Evolutionary conservation across 345 rosid genomes (phyloP).

Genomic region (Brassica cretica): DNA sequence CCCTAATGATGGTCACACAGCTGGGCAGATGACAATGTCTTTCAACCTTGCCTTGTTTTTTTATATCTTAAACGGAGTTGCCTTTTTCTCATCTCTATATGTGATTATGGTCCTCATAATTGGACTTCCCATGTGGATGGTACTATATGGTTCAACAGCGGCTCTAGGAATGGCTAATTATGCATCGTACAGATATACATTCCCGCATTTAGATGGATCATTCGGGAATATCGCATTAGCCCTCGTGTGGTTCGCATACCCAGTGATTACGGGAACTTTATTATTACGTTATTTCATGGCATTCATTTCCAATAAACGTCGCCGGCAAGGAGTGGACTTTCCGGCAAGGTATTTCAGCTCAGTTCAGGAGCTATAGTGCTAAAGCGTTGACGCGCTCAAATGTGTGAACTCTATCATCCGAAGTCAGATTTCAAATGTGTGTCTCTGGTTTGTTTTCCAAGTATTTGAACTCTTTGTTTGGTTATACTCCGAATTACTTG

Average conservation of each 20-base stretch:
- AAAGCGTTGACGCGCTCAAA: not conserved
- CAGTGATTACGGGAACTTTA: not conserved
- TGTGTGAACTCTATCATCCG: not conserved
- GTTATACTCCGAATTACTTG: too few species aligned
- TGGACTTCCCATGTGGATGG: slow-evolving; percentile 30
- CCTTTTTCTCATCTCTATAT: slow-evolving; percentile 27
- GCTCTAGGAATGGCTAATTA: slow-evolving; percentile 7
- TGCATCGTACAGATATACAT: not conserved
- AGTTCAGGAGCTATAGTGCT: not conserved
- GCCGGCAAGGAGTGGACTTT: not conserved
- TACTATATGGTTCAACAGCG: not conserved
- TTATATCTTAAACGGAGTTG: slow-evolving; percentile 18
- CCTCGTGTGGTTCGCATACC: not conserved
- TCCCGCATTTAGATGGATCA: not conserved
- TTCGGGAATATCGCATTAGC: not conserved
- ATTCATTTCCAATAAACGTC: not conserved
- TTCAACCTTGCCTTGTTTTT: not conserved
- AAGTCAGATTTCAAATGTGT: not conserved
- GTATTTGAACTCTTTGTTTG: too few species aligned
- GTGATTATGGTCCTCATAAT: slow-evolving; percentile 26
- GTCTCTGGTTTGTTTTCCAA: not conserved
- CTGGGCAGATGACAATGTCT: slow-evolving; percentile 28
- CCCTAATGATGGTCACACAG: not conserved
- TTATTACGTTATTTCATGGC: not conserved
- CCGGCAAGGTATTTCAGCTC: not conserved